A percentile compares a stretch with the other conserved stretches of the same genome.
phyloP scores from a whole-genome alignment of 2,329 filamentous ascomycete species.

The Xylaria sp. region DNA sequence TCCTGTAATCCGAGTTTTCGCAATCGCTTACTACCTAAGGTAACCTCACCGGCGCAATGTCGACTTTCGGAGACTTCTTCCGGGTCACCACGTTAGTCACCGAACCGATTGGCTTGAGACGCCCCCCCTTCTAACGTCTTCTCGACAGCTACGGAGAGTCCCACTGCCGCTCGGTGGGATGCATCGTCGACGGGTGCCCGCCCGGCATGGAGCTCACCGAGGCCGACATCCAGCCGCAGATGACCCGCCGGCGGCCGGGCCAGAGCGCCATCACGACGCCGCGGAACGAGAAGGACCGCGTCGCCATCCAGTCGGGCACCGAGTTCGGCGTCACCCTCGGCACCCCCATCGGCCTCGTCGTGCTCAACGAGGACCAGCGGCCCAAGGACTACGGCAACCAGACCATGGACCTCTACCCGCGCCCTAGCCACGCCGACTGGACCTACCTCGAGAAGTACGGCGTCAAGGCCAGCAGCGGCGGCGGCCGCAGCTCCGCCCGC shows the following conservation, averaged over 20 bases:
- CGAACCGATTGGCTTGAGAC: conserved; percentile 17
- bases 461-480: conserved; percentile 86
- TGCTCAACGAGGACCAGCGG: conserved; percentile 90
- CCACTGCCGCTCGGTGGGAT: conserved; percentile 90
- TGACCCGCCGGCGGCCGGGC: conserved; percentile 86
- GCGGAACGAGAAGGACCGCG: conserved; percentile 86
- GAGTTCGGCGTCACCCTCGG: conserved; percentile 89
- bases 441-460: conserved; percentile 98
- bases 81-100: conserved; percentile 74
- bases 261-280: conserved; percentile 91
- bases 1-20: not conserved
- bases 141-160: conserved; percentile 72
- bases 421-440: conserved; percentile 93
- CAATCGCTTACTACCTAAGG: not conserved
- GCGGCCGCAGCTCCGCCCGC: conserved; percentile 86
- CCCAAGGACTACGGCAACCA: conserved; percentile 87
- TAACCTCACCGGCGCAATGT: conserved; percentile 59
- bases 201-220: conserved; percentile 86
- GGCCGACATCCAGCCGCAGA: conserved; percentile 88
- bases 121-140: conserved; percentile 16
- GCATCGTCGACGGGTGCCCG: conserved; percentile 91
- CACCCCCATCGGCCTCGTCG: conserved; percentile 84
- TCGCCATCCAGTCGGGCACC: conserved; percentile 90
- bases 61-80: conserved; percentile 83
- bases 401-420: conserved; percentile 90